A percentile compares a stretch with the other conserved stretches of the same genome.
phyloP scores from a whole-genome alignment of 345 rosid species.

The Psidium friedrichsthalianum region DNA sequence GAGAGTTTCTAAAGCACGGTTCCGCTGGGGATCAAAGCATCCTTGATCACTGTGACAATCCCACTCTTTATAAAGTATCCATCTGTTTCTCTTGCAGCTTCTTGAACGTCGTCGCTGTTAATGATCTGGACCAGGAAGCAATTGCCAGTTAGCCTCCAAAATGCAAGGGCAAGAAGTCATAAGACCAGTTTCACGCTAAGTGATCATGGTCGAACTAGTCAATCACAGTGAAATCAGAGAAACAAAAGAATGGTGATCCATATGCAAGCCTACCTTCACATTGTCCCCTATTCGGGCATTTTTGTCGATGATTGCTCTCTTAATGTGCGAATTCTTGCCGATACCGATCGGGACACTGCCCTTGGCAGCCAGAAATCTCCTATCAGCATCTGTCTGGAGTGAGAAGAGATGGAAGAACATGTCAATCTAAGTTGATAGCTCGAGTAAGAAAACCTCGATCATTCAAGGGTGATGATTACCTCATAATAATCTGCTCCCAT shows the following conservation, averaged over 20 bases:
- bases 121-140: constrained; percentile 37
- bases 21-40: constrained; percentile 90
- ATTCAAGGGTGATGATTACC: constrained; percentile 20
- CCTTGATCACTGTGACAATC: constrained; percentile 88
- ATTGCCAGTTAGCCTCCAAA: background rate
- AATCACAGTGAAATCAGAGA: background rate
- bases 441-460: background rate
- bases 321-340: constrained; percentile 76
- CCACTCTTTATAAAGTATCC: constrained; percentile 97
- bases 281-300: constrained; percentile 84
- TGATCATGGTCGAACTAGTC: background rate
- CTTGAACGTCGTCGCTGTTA: constrained; percentile 79
- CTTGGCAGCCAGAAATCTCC: constrained; percentile 74
- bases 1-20: constrained; percentile 35
- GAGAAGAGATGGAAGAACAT: background rate
- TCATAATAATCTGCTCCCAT: constrained; percentile 99
- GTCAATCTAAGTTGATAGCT: background rate
- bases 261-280: constrained; percentile 49
- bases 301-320: constrained; percentile 93
- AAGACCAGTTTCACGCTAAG: background rate
- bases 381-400: constrained; percentile 76
- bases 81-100: constrained; percentile 92
- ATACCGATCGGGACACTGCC: constrained; percentile 90
- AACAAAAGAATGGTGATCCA: background rate
- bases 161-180: background rate